phyloP scores from a whole-genome alignment of 1,284 basidiomycete species.

The Phellinidium pouzarii region DNA sequence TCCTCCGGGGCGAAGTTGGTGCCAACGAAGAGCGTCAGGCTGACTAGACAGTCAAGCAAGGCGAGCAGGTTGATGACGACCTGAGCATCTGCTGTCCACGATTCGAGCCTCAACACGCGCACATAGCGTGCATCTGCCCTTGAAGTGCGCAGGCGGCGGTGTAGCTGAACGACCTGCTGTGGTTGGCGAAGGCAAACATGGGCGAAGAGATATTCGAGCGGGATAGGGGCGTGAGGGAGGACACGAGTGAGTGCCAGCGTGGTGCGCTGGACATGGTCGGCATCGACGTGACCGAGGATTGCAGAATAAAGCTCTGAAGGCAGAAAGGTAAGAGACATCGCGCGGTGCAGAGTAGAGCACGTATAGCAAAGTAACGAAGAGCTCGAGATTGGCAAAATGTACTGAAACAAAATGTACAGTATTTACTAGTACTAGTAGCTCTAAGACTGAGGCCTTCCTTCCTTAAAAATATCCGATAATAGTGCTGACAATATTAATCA shows the following conservation, averaged over 20 bases:
- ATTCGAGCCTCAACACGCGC: constrained; percentile 41
- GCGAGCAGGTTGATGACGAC: constrained; percentile 50
- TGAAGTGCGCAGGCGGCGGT: constrained; percentile 37
- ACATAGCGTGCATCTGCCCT: constrained; percentile 30
- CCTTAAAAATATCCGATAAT: no score
- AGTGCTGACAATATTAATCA: no score
- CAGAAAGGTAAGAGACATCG: constrained; percentile 27
- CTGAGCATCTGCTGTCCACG: constrained; percentile 59
- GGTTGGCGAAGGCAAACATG: constrained; percentile 38
- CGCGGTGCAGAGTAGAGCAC: no score
- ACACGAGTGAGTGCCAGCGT: constrained; percentile 48
- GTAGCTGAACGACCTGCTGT: constrained; percentile 40
- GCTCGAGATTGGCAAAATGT: no score
- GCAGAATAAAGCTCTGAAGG: constrained; percentile 54
- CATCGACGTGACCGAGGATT: constrained; percentile 40
- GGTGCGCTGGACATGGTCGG: constrained; percentile 33
- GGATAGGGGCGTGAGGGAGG: constrained; percentile 47
- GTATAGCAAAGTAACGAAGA: no score
- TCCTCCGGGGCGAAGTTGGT: constrained; percentile 61
- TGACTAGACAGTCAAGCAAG: constrained; percentile 39
- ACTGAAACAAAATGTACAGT: no score
- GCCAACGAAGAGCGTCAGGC: constrained; percentile 50
- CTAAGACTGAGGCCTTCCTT: no score
- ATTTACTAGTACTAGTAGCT: no score
- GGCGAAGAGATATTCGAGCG: constrained; percentile 44